Base-by-base conservation (phyloP, 495 filamentous ascomycete species). In the Clohesyomyces aquaticus region DNA sequence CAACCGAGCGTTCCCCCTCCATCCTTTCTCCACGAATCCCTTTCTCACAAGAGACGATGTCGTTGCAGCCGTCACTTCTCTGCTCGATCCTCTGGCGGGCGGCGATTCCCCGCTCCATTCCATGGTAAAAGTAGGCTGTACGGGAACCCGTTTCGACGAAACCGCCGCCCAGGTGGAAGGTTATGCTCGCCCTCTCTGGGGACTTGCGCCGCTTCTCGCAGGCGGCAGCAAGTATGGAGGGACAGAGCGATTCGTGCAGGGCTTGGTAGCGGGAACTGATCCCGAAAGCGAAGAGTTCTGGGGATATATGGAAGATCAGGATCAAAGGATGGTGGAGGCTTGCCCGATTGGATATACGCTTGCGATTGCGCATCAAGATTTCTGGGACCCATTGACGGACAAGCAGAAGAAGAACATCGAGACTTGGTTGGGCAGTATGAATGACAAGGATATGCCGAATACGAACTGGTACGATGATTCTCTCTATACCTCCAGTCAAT, bases 261-360 rank as follows among this genome's bases (percentile, higher is more conserved):
- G 89, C 12, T 78, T 91, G 42, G 82, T 81, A 42, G 80, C 83
- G 19, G 88, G 88, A 0, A 90, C 87, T 0, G 83, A 91, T 59
- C 86, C 87, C 1, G 76, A 81, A 41, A 79, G 78, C 63, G 76
- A 80, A 0, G 88, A 91, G 75, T 91, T 84, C 68, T 93, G 88
- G 88, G 88, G 88, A 4, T 82, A 82, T 38, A 85, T 87, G 55
- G 79, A 85, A 64, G 87, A 90, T 70, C 81, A 85, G 56, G 88
- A 91, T 65, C 88, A 91, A 78, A 78, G 89, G n/a, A 91, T 91
- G 88, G 89, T 91, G 19, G 89, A 91, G 72, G 90, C 91, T 82
- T 91, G 87, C 68, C 88, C 88, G 12, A 79, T 91, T 58, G 83
- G 83, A 10, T 89, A 82, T 59, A 81, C 86, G 32, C 73, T 89